Percentiles rank a stretch among this genome's conserved stretches.
Evolutionary conservation across 108 stramenopile genomes (phyloP).

Genomic region (Pseudonitzschia multiseries): DNA sequence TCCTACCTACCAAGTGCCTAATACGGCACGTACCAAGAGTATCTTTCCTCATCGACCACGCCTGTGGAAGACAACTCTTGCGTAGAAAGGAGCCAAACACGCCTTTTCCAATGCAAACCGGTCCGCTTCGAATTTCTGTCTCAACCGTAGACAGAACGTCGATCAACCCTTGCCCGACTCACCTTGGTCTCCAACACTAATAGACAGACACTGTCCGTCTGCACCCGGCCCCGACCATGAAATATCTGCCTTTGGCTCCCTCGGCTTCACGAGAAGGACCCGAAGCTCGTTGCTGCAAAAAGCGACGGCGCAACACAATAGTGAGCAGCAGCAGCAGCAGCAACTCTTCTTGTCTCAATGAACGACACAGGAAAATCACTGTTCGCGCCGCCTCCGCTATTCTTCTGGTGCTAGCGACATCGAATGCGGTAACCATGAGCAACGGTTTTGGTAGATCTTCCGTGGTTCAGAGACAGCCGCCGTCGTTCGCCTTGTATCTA

Average conservation of each 20-base stretch:
- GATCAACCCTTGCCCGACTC: too few species aligned
- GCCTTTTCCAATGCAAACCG: neutral
- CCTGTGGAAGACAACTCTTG: neutral
- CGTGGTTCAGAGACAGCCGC: neutral
- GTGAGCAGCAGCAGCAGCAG: neutral
- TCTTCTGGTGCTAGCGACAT: neutral
- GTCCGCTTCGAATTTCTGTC: neutral
- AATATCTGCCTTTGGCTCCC: neutral
- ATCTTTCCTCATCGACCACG: neutral
- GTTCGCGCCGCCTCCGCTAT: constrained; percentile 5
- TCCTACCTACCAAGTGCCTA: neutral
- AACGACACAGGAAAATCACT: neutral
- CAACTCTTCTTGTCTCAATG: neutral
- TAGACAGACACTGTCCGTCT: neutral
- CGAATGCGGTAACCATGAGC: constrained; percentile 4
- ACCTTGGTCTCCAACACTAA: too few species aligned
- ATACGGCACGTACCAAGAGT: neutral
- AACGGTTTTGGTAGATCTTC: neutral
- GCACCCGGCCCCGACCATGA: neutral
- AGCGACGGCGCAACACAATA: constrained; percentile 1
- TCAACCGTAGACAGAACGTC: too few species aligned
- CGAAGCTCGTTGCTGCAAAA: neutral
- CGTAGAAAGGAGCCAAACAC: neutral
- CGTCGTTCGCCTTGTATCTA: neutral
- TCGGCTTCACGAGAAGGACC: neutral